phyloP scores from a whole-genome alignment of 257 asterid genomes.

The Nicotiana obtusifolia region DNA sequence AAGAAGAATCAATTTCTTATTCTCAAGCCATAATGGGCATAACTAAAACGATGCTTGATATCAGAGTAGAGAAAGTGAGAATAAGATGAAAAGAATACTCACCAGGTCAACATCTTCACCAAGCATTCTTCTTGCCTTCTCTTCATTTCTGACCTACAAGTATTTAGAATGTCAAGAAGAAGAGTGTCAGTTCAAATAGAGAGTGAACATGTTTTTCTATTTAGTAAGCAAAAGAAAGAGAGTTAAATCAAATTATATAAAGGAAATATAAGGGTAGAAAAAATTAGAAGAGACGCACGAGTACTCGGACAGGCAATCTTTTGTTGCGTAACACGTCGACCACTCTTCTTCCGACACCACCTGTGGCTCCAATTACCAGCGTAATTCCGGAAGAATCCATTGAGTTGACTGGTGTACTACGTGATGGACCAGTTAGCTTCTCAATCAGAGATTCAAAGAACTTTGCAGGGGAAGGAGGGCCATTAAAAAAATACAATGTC shows the following conservation, averaged over 20 bases:
- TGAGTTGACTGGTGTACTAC: constrained; percentile 52
- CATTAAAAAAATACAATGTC: constrained; percentile 84
- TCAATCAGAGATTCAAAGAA: constrained; percentile 78
- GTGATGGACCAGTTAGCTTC: constrained; percentile 80
- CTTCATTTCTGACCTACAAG: constrained; percentile 86
- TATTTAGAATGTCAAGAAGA: constrained; percentile 8
- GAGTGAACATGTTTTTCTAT: background rate
- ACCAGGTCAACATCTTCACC: constrained; percentile 90
- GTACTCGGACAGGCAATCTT: constrained; percentile 61
- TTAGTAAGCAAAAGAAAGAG: background rate
- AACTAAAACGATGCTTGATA: background rate
- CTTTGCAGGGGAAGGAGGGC: constrained; percentile 97
- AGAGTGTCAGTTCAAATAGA: background rate
- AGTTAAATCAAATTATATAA: background rate
- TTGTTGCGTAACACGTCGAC: constrained; percentile 64
- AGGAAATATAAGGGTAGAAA: background rate
- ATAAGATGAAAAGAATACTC: constrained; percentile 19
- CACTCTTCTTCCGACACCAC: constrained; percentile 97
- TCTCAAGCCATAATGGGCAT: background rate
- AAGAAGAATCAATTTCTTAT: background rate
- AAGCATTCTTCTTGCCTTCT: constrained; percentile 86
- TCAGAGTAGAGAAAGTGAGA: background rate
- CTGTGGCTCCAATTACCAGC: constrained; percentile 96
- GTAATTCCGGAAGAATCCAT: constrained; percentile 65
- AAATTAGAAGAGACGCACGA: constrained; percentile 36